phyloP scores from a whole-genome alignment of 768 basidiomycete species.

The Filobasidium wieringae region DNA sequence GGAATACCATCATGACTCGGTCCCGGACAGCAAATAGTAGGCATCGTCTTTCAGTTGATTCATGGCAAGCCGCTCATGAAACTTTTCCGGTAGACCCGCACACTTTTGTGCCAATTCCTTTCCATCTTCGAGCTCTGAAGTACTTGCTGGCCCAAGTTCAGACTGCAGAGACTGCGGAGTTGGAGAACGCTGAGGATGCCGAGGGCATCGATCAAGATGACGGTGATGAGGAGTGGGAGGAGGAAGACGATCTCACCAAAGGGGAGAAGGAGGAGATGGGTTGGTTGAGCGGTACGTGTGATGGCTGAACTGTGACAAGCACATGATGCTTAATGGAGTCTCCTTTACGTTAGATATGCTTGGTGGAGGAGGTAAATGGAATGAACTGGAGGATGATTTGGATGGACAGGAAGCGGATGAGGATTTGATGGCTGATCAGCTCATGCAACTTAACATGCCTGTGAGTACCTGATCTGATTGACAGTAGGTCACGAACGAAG shows the following conservation, averaged over 20 bases:
- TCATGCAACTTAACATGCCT: constrained; percentile 73
- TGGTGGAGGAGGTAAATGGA: constrained; percentile 46
- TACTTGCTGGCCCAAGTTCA: constrained; percentile 73
- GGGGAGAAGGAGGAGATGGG: constrained; percentile 59
- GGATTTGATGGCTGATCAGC: constrained; percentile 72
- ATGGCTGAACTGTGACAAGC: neutral
- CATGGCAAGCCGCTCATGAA: neutral
- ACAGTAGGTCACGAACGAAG: neutral
- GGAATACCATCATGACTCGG: constrained; percentile 89
- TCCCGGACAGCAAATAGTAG: constrained; percentile 75
- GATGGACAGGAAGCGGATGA: constrained; percentile 70
- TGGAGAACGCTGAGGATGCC: constrained; percentile 47
- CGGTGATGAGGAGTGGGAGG: constrained; percentile 79
- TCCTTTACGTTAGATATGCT: constrained; percentile 48
- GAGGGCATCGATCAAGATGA: constrained; percentile 41
- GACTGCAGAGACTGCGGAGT: constrained; percentile 47
- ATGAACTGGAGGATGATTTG: constrained; percentile 57
- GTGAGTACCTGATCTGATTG: constrained; percentile 37
- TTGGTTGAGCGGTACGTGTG: constrained; percentile 51
- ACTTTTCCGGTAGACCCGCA: constrained; percentile 53
- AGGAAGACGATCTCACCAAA: constrained; percentile 58
- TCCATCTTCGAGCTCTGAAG: constrained; percentile 87
- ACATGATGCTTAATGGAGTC: neutral
- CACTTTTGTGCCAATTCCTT: constrained; percentile 71
- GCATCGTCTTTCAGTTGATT: constrained; percentile 21